These are phyloP conservation scores for Phytophthora niederhauseri DNA, from an alignment of 352 stramenopile genomes.

Conservation along the genomic window DNA sequence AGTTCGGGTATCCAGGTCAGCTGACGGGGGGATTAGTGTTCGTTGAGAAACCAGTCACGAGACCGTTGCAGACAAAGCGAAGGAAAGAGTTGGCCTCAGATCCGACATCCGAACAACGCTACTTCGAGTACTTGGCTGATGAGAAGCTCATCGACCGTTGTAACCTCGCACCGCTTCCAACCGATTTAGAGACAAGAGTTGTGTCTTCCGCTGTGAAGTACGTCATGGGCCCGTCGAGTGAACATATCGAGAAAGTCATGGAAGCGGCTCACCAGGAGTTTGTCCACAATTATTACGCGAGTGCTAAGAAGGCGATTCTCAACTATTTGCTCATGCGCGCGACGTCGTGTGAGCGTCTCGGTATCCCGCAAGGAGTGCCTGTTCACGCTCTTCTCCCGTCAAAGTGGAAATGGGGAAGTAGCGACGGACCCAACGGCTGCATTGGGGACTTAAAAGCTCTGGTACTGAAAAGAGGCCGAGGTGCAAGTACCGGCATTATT, in stretches of 20 bases:
- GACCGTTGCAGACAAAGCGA: background rate
- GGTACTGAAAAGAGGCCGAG: conserved; percentile 8
- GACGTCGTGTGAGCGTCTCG: conserved; percentile 47
- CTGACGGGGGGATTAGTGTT: conserved; percentile 21
- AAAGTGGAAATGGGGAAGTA: conserved; percentile 77
- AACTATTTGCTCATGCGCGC: conserved; percentile 70
- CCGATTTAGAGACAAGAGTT: conserved; percentile 46
- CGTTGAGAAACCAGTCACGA: conserved; percentile 7
- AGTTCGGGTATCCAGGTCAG: conserved; percentile 14
- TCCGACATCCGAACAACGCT: conserved; percentile 47
- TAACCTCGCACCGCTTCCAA: conserved; percentile 47
- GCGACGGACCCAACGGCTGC: conserved; percentile 51
- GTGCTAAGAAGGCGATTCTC: conserved; percentile 76
- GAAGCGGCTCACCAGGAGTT: conserved; percentile 51
- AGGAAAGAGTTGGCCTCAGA: background rate
- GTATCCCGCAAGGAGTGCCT: conserved; percentile 57
- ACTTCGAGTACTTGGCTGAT: conserved; percentile 61
- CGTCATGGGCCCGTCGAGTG: conserved; percentile 33
- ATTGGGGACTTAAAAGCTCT: conserved; percentile 58
- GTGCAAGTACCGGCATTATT: background rate
- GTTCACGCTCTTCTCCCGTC: conserved; percentile 44
- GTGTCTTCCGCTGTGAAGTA: conserved; percentile 64
- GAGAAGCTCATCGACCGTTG: conserved; percentile 43
- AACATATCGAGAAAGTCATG: conserved; percentile 52
- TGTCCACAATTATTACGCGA: conserved; percentile 62